Percentiles rank a stretch among this genome's conserved stretches.
phyloP scores from a whole-genome alignment of 2,329 filamentous ascomycete genomes.

The Pezizomycotina sp. region DNA sequence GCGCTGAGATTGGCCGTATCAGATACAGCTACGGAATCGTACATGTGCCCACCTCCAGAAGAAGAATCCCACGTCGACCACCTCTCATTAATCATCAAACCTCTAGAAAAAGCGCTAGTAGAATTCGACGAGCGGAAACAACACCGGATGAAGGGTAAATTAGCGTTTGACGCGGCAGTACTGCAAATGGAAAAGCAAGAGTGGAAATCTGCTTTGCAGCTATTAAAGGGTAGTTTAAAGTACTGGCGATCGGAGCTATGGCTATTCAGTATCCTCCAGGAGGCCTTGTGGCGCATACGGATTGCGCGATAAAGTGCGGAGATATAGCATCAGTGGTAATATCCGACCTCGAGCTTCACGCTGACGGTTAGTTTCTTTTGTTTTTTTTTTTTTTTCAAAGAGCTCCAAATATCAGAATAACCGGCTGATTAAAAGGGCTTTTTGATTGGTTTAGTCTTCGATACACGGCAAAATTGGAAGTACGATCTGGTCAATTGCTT shows the following conservation, averaged over 20 bases:
- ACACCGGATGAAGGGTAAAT: constrained; percentile 10
- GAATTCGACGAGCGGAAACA: constrained; percentile 14
- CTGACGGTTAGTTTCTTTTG: constrained; percentile 36
- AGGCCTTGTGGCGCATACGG: constrained; percentile 45
- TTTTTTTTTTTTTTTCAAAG: too few species aligned
- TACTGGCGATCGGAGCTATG: constrained; percentile 39
- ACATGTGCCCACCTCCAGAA: constrained; percentile 45
- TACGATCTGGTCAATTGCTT: constrained; percentile 45
- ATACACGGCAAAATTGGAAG: constrained; percentile 40
- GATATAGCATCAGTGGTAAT: constrained; percentile 42
- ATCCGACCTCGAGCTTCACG: constrained; percentile 49
- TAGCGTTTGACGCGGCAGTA: constrained; percentile 12
- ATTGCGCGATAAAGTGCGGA: constrained; percentile 38
- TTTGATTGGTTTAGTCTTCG: constrained; percentile 35
- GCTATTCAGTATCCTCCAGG: constrained; percentile 40
- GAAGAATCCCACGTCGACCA: constrained; percentile 21
- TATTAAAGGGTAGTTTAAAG: constrained; percentile 10
- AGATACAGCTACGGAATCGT: constrained; percentile 46
- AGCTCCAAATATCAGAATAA: too few species aligned
- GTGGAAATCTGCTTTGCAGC: constrained; percentile 11
- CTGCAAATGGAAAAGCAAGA: constrained; percentile 15
- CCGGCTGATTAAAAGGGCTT: constrained; percentile 1
- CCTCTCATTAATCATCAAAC: constrained; percentile 7
- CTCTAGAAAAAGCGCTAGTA: constrained; percentile 10
- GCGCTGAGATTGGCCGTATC: constrained; percentile 44